Percentiles rank a stretch among this genome's conserved stretches.
Evolutionary conservation across 768 basidiomycete genomes (phyloP).

Genomic region (Lepiota subincarnata): DNA sequence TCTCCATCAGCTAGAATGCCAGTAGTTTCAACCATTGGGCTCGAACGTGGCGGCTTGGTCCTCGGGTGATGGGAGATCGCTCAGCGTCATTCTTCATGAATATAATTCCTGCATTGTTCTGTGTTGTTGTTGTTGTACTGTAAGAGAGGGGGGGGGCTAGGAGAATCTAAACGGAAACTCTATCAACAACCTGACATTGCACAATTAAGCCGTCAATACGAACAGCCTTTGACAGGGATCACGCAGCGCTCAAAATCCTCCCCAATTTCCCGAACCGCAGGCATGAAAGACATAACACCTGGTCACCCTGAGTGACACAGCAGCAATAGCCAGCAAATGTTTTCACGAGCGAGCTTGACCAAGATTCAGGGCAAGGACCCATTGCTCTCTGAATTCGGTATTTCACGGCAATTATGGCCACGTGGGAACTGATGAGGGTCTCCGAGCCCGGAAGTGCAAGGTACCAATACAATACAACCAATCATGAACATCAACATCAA

Average conservation of each 20-base stretch:
- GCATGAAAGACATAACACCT: background rate
- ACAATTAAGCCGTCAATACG: background rate
- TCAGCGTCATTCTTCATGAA: background rate
- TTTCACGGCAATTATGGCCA: background rate
- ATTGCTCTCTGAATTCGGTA: no score
- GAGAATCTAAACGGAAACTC: background rate
- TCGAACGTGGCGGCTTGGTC: background rate
- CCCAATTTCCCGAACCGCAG: background rate
- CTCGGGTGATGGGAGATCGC: background rate
- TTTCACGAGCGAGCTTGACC: no score
- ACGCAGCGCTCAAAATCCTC: slow-evolving; percentile 2
- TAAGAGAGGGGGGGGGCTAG: background rate
- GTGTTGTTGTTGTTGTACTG: no score
- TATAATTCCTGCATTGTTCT: no score
- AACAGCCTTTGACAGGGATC: slow-evolving; percentile 12
- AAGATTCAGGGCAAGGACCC: no score
- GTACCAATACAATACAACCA: background rate
- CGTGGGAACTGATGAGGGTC: background rate
- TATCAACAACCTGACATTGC: background rate
- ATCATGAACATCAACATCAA: background rate
- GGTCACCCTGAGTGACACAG: background rate
- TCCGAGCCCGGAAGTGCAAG: background rate
- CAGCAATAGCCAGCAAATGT: no score
- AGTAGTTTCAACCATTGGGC: background rate
- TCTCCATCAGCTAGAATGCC: background rate